These are phyloP conservation scores for Colletotrichum limetticola DNA, from an alignment of 2,329 filamentous ascomycete species.

Conservation along the genomic window DNA sequence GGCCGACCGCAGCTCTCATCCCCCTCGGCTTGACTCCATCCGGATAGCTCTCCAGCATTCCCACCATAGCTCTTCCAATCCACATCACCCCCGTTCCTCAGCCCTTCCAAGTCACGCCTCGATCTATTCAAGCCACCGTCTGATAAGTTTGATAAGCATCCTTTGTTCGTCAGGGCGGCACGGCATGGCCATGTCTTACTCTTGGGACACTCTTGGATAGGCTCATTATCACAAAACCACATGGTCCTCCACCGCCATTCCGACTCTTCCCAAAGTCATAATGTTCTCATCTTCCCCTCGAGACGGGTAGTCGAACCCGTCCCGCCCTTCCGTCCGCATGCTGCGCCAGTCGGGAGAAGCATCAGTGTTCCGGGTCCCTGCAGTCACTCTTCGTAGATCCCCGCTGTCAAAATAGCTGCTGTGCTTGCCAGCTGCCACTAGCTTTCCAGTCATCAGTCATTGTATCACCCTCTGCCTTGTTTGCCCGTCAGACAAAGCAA, in stretches of 20 bases:
- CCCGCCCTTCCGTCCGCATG: neutral
- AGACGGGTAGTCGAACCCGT: neutral
- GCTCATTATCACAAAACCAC: too few relatives aligned
- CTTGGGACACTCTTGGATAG: too few relatives aligned
- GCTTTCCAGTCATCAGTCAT: neutral
- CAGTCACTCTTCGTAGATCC: constrained; percentile 28
- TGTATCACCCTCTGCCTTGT: constrained; percentile 22
- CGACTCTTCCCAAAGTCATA: neutral
- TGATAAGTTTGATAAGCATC: neutral
- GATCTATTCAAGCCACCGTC: neutral
- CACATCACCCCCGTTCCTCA: neutral
- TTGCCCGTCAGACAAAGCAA: neutral
- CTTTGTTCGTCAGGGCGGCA: neutral
- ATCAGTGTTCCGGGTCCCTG: constrained; percentile 34
- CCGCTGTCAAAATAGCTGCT: constrained; percentile 24
- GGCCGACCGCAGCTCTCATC: constrained; percentile 11
- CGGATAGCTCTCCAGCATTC: neutral
- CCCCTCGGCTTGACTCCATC: neutral
- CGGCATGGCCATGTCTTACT: neutral
- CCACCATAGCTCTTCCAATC: neutral
- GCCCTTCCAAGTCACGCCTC: neutral
- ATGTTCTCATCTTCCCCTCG: neutral
- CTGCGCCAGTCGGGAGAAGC: constrained; percentile 8
- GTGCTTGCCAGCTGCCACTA: neutral
- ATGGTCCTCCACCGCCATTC: neutral